phyloP scores from a whole-genome alignment of 495 filamentous ascomycete genomes.

The Penicillium macrosclerotiorum region DNA sequence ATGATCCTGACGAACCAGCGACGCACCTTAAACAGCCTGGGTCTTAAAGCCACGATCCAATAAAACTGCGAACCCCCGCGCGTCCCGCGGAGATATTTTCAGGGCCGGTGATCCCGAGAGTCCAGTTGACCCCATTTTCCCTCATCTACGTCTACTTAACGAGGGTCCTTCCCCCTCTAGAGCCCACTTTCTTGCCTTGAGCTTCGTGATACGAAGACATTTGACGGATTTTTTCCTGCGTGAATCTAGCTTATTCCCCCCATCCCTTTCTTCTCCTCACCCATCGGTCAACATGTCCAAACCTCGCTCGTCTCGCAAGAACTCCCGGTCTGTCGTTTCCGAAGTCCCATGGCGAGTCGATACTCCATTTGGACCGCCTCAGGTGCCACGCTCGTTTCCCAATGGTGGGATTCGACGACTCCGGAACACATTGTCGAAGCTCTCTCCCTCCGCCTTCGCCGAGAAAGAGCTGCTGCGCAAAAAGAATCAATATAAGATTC shows the following conservation, averaged over 20 bases:
- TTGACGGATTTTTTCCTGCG: too few relatives aligned
- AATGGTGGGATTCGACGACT: slow-evolving; percentile 36
- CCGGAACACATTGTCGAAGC: slow-evolving; percentile 37
- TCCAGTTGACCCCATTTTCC: slow-evolving; percentile 9
- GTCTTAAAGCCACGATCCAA: slow-evolving; percentile 7
- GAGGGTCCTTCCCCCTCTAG: neutral
- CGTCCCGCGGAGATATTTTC: slow-evolving; percentile 15
- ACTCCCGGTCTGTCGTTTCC: slow-evolving; percentile 25
- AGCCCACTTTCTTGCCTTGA: slow-evolving; percentile 7
- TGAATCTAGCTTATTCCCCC: too few relatives aligned
- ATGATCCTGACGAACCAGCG: neutral
- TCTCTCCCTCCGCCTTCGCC: slow-evolving; percentile 35
- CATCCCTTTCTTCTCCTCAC: neutral
- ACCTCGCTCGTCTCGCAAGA: slow-evolving; percentile 23
- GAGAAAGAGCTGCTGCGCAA: slow-evolving; percentile 41
- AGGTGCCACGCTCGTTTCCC: slow-evolving; percentile 26
- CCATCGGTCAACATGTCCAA: slow-evolving; percentile 22
- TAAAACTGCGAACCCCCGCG: slow-evolving; percentile 6
- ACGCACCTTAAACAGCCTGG: slow-evolving; percentile 4
- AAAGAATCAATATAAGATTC: slow-evolving; percentile 41
- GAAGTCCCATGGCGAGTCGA: slow-evolving; percentile 37
- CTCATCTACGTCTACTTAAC: slow-evolving; percentile 4
- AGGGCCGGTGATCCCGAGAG: slow-evolving; percentile 1
- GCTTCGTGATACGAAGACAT: too few relatives aligned
- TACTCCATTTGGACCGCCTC: slow-evolving; percentile 41